These are phyloP conservation scores for Neofusicoccum cordaticola DNA, from an alignment of 2,329 filamentous ascomycete genomes.

Conservation along the genomic window DNA sequence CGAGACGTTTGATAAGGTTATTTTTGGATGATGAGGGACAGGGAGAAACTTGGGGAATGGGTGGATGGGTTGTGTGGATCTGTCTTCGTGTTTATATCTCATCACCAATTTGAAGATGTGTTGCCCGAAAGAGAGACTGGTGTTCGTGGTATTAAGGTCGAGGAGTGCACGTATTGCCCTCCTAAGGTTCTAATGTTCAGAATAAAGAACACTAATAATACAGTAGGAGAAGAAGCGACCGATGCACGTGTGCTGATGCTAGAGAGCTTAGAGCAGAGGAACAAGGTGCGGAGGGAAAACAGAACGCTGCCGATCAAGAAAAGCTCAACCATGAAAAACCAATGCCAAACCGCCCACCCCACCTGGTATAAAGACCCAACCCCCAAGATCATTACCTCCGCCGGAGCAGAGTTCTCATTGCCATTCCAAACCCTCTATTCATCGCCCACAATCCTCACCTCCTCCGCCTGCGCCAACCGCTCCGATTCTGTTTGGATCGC, in stretches of 20 bases:
- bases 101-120: too few species aligned
- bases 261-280: background rate
- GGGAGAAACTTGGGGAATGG: background rate
- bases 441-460: conserved; percentile 35
- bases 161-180: too few species aligned
- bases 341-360: background rate
- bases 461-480: conserved; percentile 51
- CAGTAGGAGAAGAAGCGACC: background rate
- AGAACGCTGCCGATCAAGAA: background rate
- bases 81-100: background rate
- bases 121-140: too few species aligned
- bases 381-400: background rate
- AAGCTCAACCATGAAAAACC: background rate
- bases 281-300: background rate
- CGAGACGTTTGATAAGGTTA: conserved; percentile 50
- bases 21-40: conserved; percentile 23
- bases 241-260: background rate
- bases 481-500: conserved; percentile 66
- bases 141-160: too few species aligned
- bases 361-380: too few species aligned
- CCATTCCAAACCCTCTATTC: background rate
- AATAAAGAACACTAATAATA: background rate
- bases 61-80: background rate
- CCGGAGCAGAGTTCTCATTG: background rate
- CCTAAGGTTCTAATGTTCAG: too few species aligned